A percentile compares a stretch with the other conserved stretches of the same genome.
phyloP scores from a whole-genome alignment of 495 filamentous ascomycete species.

The Cetradonia linearis region DNA sequence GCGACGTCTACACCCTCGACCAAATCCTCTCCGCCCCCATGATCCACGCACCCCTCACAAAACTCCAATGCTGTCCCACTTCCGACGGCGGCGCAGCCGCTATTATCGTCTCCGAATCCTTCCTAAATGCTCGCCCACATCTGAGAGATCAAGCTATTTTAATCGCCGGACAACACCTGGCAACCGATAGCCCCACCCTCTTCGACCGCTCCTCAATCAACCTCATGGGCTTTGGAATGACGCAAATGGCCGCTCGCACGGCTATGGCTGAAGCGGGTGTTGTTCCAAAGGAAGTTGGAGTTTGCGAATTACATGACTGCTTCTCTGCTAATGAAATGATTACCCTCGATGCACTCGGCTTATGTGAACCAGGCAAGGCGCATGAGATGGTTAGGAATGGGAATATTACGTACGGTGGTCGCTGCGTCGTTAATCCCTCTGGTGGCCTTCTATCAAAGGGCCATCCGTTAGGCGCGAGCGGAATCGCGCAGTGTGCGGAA shows the following conservation, averaged over 20 bases:
- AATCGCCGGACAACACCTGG: conserved; percentile 81
- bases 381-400: conserved; percentile 84
- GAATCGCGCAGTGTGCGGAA: conserved; percentile 90
- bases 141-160: conserved; percentile 67
- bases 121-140: conserved; percentile 78
- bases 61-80: conserved; percentile 77
- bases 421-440: conserved; percentile 81
- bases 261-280: conserved; percentile 70
- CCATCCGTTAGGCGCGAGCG: conserved; percentile 87
- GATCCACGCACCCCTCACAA: conserved; percentile 73
- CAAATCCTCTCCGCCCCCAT: conserved; percentile 68
- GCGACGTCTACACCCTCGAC: conserved; percentile 78
- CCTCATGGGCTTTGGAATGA: conserved; percentile 74
- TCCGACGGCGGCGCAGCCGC: conserved; percentile 86
- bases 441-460: conserved; percentile 94
- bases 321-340: conserved; percentile 95
- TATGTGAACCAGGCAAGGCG: conserved; percentile 70
- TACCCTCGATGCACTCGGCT: conserved; percentile 73
- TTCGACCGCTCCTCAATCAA: conserved; percentile 75
- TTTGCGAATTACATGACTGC: conserved; percentile 93
- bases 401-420: conserved; percentile 87
- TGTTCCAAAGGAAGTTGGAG: conserved; percentile 58
- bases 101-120: conserved; percentile 78
- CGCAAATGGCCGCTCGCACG: conserved; percentile 45
- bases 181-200: conserved; percentile 64